A percentile compares a stretch with the other conserved stretches of the same genome.
Conservation (phyloP, 164 flowering plant genomes). For the Magnolia officinalis region DNA sequence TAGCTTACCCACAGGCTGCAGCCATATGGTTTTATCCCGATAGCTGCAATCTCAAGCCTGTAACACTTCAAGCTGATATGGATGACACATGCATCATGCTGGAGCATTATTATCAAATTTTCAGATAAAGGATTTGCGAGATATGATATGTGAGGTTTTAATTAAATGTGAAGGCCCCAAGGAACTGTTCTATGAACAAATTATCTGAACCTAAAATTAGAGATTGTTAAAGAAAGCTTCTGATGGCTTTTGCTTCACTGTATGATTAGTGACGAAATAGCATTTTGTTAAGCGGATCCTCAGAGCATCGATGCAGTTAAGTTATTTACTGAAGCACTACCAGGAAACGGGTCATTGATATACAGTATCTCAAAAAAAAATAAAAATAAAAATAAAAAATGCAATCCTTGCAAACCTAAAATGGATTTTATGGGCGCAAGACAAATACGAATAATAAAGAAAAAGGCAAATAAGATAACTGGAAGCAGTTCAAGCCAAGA, state of each 20-base stretch:
- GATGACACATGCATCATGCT: neutral
- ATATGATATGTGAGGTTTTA: neutral
- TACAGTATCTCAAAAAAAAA: neutral
- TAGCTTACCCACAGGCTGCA: neutral
- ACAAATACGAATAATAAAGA: neutral
- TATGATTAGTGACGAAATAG: too few relatives aligned
- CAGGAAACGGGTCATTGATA: too few relatives aligned
- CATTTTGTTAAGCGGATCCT: too few relatives aligned
- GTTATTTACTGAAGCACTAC: too few relatives aligned
- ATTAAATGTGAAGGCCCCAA: neutral
- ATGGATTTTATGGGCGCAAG: neutral
- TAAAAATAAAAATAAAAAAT: too few relatives aligned
- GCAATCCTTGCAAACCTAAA: neutral
- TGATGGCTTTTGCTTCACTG: too few relatives aligned
- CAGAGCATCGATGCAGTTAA: too few relatives aligned
- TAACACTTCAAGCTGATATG: neutral
- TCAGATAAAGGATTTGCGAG: neutral
- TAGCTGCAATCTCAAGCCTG: conserved; percentile 1
- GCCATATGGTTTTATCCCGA: neutral
- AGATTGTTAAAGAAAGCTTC: too few relatives aligned
- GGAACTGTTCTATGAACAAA: neutral
- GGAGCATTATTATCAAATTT: neutral
- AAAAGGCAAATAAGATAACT: neutral
- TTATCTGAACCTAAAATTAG: too few relatives aligned
- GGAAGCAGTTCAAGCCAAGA: neutral